A percentile compares a stretch with the other conserved stretches of the same genome.
phyloP scores from a whole-genome alignment of 257 asterid species.

The Fraxinus pennsylvanica region DNA sequence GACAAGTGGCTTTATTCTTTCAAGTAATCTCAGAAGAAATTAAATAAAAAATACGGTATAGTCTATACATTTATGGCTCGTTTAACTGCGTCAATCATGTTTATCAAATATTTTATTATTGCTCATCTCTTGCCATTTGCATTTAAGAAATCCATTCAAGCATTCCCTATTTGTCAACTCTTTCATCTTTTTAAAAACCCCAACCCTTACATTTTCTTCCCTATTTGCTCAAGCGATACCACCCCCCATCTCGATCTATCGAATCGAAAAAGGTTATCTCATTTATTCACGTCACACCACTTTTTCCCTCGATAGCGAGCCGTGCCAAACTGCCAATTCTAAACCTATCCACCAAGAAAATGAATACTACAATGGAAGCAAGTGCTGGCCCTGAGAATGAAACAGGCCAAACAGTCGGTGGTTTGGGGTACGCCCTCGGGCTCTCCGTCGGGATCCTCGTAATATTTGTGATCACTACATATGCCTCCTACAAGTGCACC shows the following conservation, averaged over 20 bases:
- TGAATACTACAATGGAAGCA: constrained; percentile 15
- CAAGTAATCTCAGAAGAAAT: too few relatives aligned
- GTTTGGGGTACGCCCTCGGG: constrained; percentile 42
- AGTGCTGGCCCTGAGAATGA: neutral
- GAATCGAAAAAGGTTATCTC: neutral
- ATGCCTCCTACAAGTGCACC: constrained; percentile 33
- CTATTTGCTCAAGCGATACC: neutral
- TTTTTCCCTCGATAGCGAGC: neutral
- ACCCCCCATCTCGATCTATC: neutral
- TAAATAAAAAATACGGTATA: too few relatives aligned
- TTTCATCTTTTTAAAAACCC: neutral
- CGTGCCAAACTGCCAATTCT: neutral
- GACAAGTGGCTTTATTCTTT: too few relatives aligned
- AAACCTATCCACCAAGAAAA: neutral
- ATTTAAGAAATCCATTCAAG: neutral
- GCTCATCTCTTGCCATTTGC: neutral
- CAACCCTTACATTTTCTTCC: neutral
- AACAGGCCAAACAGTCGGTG: constrained; percentile 11
- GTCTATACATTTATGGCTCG: too few relatives aligned
- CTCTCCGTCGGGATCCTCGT: constrained; percentile 34
- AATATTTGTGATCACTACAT: constrained; percentile 34
- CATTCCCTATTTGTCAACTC: neutral
- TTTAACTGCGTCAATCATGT: too few relatives aligned
- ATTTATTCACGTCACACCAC: neutral
- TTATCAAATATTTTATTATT: too few relatives aligned